phyloP scores from a whole-genome alignment of 2,329 filamentous ascomycete species.

The Stemphylium vesicarium region DNA sequence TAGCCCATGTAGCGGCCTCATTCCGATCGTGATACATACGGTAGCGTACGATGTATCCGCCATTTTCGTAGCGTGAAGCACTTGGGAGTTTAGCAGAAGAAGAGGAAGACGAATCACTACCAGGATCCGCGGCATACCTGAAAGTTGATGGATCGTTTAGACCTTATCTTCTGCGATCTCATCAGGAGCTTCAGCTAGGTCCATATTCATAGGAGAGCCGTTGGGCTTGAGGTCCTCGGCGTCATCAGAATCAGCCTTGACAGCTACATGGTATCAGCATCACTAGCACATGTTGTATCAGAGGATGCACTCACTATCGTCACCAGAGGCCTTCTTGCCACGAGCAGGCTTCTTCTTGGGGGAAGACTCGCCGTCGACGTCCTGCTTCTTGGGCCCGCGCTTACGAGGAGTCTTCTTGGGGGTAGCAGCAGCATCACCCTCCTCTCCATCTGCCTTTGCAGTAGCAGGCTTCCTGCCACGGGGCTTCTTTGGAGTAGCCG shows the following conservation, averaged over 20 bases:
- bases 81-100: not conserved
- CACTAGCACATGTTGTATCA: not conserved
- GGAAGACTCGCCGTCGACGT: conserved; percentile 36
- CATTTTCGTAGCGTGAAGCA: not conserved
- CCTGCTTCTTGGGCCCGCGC: conserved; percentile 42
- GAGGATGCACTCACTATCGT: conserved; percentile 20
- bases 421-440: conserved; percentile 18
- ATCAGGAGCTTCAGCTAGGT: conserved; percentile 2
- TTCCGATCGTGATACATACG: not conserved
- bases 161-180: conserved; percentile 18
- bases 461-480: conserved; percentile 24
- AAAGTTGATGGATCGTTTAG: conserved; percentile 6
- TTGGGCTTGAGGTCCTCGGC: conserved; percentile 5
- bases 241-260: conserved; percentile 16
- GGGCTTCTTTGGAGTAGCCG: conserved; percentile 31
- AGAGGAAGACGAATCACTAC: not conserved
- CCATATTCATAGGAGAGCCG: not conserved
- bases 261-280: conserved; percentile 15
- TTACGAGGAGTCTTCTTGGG: conserved; percentile 42
- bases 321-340: conserved; percentile 28
- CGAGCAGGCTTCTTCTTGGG: conserved; percentile 43
- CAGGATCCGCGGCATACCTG: not conserved
- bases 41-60: not conserved
- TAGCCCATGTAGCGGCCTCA: not conserved
- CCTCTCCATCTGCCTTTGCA: conserved; percentile 17